phyloP scores from a whole-genome alignment of 768 basidiomycete genomes.

The Cyclocybe cylindracea region DNA sequence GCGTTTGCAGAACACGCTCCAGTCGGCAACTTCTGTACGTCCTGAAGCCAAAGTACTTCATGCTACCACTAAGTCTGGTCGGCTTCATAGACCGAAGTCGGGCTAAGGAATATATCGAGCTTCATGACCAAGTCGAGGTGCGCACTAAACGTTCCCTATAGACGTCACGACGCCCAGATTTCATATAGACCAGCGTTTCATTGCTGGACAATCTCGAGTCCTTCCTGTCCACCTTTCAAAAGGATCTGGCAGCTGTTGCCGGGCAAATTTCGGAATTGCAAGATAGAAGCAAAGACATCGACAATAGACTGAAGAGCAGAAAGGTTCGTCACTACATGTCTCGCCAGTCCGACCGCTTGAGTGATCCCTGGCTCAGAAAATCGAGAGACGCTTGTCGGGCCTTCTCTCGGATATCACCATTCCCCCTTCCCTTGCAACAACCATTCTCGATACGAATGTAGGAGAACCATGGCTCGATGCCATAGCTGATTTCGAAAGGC shows the following conservation, averaged over 20 bases:
- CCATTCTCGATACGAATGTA: conserved; percentile 83
- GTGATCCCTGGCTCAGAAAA: conserved; percentile 53
- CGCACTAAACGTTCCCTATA: not conserved
- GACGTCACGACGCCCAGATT: too few relatives aligned
- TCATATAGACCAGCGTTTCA: conserved; percentile 73
- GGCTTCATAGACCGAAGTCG: conserved; percentile 33
- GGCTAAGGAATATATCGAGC: conserved; percentile 73
- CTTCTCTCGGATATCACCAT: conserved; percentile 82
- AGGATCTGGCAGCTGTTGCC: conserved; percentile 90
- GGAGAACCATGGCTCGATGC: conserved; percentile 86
- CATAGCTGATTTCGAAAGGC: conserved; percentile 79
- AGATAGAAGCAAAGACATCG: conserved; percentile 87
- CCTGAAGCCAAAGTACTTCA: not conserved
- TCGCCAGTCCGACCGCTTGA: not conserved
- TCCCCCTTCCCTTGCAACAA: conserved; percentile 73
- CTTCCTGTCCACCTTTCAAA: conserved; percentile 95
- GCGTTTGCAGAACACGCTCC: conserved; percentile 18
- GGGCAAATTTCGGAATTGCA: conserved; percentile 96
- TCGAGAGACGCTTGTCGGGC: conserved; percentile 83
- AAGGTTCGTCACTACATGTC: conserved; percentile 52
- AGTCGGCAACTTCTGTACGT: conserved; percentile 36
- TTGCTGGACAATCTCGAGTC: conserved; percentile 86
- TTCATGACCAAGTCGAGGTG: conserved; percentile 93
- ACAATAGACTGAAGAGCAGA: conserved; percentile 80
- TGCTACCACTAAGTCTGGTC: not conserved